phyloP scores from a whole-genome alignment of 176 grass and related monocot genomes.

The Eleusine coracana region DNA sequence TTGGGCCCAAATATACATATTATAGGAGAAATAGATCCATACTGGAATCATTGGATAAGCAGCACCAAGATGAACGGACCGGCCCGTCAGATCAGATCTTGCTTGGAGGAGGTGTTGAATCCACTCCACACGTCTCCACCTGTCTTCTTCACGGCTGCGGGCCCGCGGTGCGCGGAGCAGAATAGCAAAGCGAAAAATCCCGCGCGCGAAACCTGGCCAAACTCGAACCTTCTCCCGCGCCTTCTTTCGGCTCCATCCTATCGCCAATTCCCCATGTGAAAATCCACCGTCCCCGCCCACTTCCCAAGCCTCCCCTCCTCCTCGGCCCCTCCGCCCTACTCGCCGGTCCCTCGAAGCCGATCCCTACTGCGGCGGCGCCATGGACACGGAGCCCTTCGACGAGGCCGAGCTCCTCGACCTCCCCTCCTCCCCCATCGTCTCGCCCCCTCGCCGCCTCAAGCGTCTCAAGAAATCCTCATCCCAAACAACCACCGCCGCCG shows the following conservation, averaged over 20 bases:
- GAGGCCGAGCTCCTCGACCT: slow-evolving; percentile 45
- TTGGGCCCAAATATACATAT: no score
- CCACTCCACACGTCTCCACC: background rate
- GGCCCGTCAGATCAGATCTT: background rate
- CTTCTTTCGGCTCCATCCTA: background rate
- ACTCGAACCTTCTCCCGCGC: slow-evolving; percentile 48
- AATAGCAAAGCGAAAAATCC: background rate
- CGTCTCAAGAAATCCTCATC: slow-evolving; percentile 65
- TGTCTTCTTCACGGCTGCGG: background rate
- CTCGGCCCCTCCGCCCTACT: background rate
- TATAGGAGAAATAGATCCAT: no score
- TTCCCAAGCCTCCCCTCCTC: background rate
- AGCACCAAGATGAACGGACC: no score
- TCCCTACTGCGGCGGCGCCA: slow-evolving; percentile 27
- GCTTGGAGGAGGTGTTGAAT: background rate
- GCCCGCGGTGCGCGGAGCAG: no score
- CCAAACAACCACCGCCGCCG: background rate
- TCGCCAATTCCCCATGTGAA: background rate
- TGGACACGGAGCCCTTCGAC: slow-evolving; percentile 65
- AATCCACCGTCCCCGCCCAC: background rate
- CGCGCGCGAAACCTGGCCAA: slow-evolving; percentile 39
- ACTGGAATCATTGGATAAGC: no score
- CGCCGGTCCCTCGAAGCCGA: background rate
- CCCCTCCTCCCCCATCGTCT: slow-evolving; percentile 15
- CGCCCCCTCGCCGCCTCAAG: slow-evolving; percentile 48